Conservation (phyloP, 2,329 filamentous ascomycete genomes). For the Dryadomyces quercus-mongolicae region DNA sequence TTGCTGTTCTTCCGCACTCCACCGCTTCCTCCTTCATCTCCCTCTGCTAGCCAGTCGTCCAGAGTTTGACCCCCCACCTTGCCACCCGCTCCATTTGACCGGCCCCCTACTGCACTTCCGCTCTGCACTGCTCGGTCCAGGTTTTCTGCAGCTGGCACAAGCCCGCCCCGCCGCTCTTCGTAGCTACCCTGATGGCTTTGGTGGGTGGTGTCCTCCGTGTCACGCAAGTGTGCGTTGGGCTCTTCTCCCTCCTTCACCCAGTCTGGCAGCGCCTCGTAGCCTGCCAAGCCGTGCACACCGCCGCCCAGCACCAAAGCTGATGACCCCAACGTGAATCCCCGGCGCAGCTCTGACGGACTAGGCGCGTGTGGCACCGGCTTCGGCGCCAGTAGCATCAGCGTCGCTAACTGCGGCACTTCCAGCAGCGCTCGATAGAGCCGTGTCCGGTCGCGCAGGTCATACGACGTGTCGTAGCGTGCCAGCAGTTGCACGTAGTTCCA, state of each 20-base stretch:
- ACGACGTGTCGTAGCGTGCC: slow-evolving; percentile 86
- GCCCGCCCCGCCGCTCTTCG: slow-evolving; percentile 22
- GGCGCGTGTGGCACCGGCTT: slow-evolving; percentile 89
- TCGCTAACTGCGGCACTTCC: slow-evolving; percentile 73
- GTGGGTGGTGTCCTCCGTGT: slow-evolving; percentile 32
- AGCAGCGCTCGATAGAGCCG: slow-evolving; percentile 81
- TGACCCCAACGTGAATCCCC: slow-evolving; percentile 68
- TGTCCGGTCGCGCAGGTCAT: slow-evolving; percentile 84
- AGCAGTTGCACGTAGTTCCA: slow-evolving; percentile 80
- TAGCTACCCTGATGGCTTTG: slow-evolving; percentile 22
- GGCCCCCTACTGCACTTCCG: slow-evolving; percentile 13
- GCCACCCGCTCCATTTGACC: slow-evolving; percentile 38
- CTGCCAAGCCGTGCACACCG: slow-evolving; percentile 60
- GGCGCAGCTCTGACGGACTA: slow-evolving; percentile 75
- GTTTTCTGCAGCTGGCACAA: slow-evolving; percentile 47
- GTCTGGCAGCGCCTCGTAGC: slow-evolving; percentile 67
- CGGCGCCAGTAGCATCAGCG: slow-evolving; percentile 78
- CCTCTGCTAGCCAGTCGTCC: slow-evolving; percentile 84
- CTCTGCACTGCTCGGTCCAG: slow-evolving; percentile 43
- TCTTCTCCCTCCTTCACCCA: slow-evolving; percentile 77
- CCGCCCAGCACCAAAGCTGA: slow-evolving; percentile 72
- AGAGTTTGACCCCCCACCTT: slow-evolving; percentile 59
- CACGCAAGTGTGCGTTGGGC: slow-evolving; percentile 62
- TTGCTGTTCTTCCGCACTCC: slow-evolving; percentile 36
- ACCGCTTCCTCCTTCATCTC: slow-evolving; percentile 41